Evolutionary conservation across 73 alveolate genomes (phyloP).

Genomic region (Paraurostyla sp.): DNA sequence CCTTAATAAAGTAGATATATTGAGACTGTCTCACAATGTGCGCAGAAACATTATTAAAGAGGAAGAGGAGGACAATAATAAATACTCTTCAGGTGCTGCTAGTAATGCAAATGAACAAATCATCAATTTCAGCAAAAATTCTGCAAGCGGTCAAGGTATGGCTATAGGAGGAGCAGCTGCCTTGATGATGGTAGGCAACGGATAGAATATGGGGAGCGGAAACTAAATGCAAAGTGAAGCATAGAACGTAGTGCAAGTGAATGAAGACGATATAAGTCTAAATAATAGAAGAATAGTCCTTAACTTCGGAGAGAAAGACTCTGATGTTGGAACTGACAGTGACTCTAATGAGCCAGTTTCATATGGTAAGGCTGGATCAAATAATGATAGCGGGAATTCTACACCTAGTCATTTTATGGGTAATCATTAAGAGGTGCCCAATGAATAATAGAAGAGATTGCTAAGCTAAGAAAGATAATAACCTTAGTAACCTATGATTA

Average conservation of each 20-base stretch:
- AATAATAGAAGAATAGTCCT: conserved; percentile 72
- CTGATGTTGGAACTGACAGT: conserved; percentile 74
- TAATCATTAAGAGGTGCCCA: background rate
- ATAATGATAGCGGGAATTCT: conserved; percentile 24
- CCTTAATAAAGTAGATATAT: conserved; percentile 76
- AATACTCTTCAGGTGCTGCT: background rate
- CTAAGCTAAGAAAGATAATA: background rate
- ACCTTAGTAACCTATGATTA: background rate
- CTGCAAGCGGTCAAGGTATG: background rate
- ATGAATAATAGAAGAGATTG: conserved; percentile 27
- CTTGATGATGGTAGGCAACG: conserved; percentile 37
- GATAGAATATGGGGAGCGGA: background rate
- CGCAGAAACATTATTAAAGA: conserved; percentile 80
- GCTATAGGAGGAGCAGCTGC: conserved; percentile 36
- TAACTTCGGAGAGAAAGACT: conserved; percentile 81
- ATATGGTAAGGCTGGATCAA: too few species aligned
- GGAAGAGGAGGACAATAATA: conserved; percentile 66
- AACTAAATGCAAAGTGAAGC: background rate
- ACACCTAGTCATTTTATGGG: background rate
- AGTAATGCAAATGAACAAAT: background rate
- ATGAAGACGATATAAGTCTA: conserved; percentile 77
- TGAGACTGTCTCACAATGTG: conserved; percentile 84
- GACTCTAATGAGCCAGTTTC: conserved; percentile 10
- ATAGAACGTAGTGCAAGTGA: background rate
- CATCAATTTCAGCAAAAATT: conserved; percentile 38